Conservation (phyloP, 169 alveolate genomes). For the Cryptosporidium meleagridis region DNA sequence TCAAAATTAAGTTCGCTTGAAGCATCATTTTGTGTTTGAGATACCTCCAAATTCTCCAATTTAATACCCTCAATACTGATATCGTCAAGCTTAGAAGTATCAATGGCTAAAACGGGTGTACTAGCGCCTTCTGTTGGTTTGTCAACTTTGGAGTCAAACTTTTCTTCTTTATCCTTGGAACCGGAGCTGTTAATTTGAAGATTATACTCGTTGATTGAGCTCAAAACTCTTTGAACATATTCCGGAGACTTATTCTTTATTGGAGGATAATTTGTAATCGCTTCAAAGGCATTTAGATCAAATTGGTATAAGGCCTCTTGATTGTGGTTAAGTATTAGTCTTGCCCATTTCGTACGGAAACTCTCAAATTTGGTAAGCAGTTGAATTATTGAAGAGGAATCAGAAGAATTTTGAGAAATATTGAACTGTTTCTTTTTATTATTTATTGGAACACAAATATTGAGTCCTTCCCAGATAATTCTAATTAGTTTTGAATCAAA, state of each 20-base stretch:
- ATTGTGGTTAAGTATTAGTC: conserved; percentile 53
- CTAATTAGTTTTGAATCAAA: conserved; percentile 51
- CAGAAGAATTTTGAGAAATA: neutral
- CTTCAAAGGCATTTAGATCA: conserved; percentile 56
- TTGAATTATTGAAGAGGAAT: conserved; percentile 19
- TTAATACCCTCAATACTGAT: neutral
- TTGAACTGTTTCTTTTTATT: conserved; percentile 17
- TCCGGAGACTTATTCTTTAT: conserved; percentile 66
- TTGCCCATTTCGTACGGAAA: conserved; percentile 58
- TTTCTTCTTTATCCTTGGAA: conserved; percentile 6
- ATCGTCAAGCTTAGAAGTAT: neutral
- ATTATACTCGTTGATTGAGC: conserved; percentile 36
- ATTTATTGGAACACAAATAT: conserved; percentile 19
- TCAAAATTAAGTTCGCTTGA: conserved; percentile 7
- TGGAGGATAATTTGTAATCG: conserved; percentile 42
- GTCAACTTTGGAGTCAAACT: neutral
- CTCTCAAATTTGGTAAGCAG: conserved; percentile 33
- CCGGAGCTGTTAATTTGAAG: neutral
- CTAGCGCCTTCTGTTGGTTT: neutral
- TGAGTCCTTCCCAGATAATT: conserved; percentile 57
- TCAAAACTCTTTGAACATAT: conserved; percentile 23
- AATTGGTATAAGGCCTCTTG: conserved; percentile 65
- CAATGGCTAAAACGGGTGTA: neutral
- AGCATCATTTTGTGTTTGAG: neutral
- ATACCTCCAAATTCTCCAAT: neutral